Evolutionary conservation across 495 filamentous ascomycete species (phyloP), one percentile per base, ranked within the genome.

Genomic region (Lasiosphaeria miniovina): DNA sequence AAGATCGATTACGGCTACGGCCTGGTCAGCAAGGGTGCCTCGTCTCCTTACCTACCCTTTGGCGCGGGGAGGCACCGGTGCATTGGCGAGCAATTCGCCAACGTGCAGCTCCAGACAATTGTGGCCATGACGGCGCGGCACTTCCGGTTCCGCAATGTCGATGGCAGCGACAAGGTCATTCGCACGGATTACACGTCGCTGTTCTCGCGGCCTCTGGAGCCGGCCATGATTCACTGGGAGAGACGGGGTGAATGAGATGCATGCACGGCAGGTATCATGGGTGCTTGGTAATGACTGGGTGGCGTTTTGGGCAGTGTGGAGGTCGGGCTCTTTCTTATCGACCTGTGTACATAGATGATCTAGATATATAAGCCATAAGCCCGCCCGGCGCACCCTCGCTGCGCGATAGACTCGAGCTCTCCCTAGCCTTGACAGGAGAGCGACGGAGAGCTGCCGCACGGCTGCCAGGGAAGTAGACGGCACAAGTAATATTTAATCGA

Each of bases 61-160:
- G 94, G 94, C 3, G 94, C 92, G 1, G 94, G 94, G 5, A 80
- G 94, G 54, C 94, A 98, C 74, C 77, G 94, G 9, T 98, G 94
- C 72, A 97, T 98, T 67, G 94, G 94, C 50, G 94, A 97, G 77
- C 91, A 96, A 67, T 98, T 97, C 70, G 94, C 94, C 57, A 96
- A 95, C 70, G 80, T 96, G 61, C 93, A 98, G 73, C 78, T 98
- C 49, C 84, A 85, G 59, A 90, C 90, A 10, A 96, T 98, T 64
- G 76, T 88, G 52, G 90, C 88, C n/a, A 87, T 84, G 36, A 77
- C 93, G 52, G 87, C 96, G 50, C 79, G 93, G 41, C 65, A 84
- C 40, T 88, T 96, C 74, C 87, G 85, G 72, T 82, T 96, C 49
- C 78, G 76, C 59, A 95, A 90, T 61, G 71, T 86, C 6, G 82